phyloP scores from a whole-genome alignment of 2,329 filamentous ascomycete species.

The Colletotrichum lupini region DNA sequence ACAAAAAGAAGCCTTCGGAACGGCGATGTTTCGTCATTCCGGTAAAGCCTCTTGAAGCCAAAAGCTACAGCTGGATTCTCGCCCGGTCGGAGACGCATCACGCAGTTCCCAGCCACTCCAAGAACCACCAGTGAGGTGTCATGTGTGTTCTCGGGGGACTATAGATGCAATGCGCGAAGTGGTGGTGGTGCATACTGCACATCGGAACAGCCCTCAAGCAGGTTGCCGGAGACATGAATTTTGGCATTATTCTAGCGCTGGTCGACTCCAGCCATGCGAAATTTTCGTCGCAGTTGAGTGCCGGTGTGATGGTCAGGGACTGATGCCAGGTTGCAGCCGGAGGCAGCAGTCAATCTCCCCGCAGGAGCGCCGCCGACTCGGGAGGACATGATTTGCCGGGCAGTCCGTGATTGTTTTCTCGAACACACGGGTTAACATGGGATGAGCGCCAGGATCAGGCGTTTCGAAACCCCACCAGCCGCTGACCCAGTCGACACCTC shows the following conservation, averaged over 20 bases:
- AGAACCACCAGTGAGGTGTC: neutral
- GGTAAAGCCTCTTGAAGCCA: neutral
- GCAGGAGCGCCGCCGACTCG: neutral
- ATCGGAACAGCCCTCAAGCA: neutral
- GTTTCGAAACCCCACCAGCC: conserved; percentile 21
- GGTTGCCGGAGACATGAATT: conserved; percentile 2
- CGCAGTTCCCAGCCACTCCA: neutral
- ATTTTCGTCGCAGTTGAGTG: neutral
- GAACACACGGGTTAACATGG: conserved; percentile 14
- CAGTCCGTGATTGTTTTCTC: neutral
- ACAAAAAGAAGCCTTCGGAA: neutral
- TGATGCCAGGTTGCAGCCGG: conserved; percentile 3
- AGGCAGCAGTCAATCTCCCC: conserved; percentile 19
- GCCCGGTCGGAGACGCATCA: neutral
- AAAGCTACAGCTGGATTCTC: neutral
- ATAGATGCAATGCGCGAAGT: neutral
- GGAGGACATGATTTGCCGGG: conserved; percentile 17
- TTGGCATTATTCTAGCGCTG: conserved; percentile 16
- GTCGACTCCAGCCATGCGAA: neutral
- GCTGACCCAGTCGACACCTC: neutral
- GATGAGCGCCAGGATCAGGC: conserved; percentile 19
- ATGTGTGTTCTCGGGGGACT: neutral
- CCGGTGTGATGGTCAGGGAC: neutral
- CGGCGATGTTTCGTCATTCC: neutral
- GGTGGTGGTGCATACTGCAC: neutral